Base-by-base conservation (phyloP, 176 grass and related monocot species). In the Saccharum officinarum region DNA sequence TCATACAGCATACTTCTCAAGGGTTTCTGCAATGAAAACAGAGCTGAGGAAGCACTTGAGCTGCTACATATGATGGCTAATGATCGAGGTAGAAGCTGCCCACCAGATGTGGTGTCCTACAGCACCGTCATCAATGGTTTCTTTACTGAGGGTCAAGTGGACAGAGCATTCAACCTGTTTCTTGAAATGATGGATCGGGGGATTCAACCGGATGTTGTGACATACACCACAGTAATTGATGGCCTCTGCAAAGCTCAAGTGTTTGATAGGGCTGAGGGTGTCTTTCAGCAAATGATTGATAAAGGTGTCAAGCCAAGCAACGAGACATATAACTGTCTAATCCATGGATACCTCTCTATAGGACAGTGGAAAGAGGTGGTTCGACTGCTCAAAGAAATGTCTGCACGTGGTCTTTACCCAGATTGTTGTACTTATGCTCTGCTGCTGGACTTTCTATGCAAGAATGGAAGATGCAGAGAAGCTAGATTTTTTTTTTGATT, bases 1-100 rank as follows among this genome's bases (percentile, higher is more conserved):
- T 59, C 33, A 2, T 72, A 44, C 7, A 17, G 0, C 4, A 61
- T 1, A 80, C 65, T 81, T 15, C 71, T 87, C 7, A 91, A 91
- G 12, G 80, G 89, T 17, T 46, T 91, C 8, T 80, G 80, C 41
- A 28, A 65, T 46, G 49, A 71, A n/a, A 46, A 52, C 1, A 78
- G 22, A 22, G 70, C 18, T 55, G n/a, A 23, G 10, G 36, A 82
- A 80, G 83, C 78, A 3, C 83, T 86, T 28, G 64, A 72, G 28
- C 5, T 90, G 69, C 75, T 84, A 10, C 31, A 17, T 12, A 89
- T 75, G 77, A 80, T 89, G 87, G 36, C 57, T 67, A 14, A 78
- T 30, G 22, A 37, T 50, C 41, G 16, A 22, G 52, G 1, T 22
- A 20, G 23, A 18, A 68, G 12, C 10, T 87, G 77, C 45, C 41